Base-by-base conservation (phyloP, 257 asterid species). In the Ligustrum vulgare region DNA sequence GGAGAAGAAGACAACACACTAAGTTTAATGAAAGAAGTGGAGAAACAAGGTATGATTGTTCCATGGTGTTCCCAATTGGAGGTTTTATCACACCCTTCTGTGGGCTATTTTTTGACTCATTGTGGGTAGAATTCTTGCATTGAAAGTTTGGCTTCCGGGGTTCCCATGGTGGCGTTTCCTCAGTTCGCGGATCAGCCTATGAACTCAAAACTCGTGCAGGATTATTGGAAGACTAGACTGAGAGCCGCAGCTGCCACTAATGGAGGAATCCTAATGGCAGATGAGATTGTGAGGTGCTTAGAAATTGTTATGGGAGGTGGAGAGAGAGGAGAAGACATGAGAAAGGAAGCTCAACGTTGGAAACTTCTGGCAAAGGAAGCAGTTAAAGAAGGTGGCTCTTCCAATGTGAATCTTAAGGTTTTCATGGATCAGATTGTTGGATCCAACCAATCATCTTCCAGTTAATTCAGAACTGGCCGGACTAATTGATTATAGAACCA, bases 171-270 rank as follows among this genome's bases (percentile, higher is more conserved):
- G 74, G 72, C 76, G n/a, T 33, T 86, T 60, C 93, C 91, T 0
- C 84, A 70, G 2, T 89, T 91, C 91, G 69, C 75, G 0, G 93
- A 89, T 71, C 93, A 89, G 37, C 8, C 35, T 0, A 83, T 86
- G 33, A 89, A 89, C 4, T 87, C 90, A 1, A 87, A 87, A 56
- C 76, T 89, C 5, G 37, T 87, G 56, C 81, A 87, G 67, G 91
- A 89, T 66, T 74, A 45, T 4, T 83, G 91, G 91, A 77, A 62
- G 78, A 81, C 66, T 6, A 90, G 93, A 8, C 49, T 84, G 35
- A 86, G 83, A 45, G 82, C 75, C 1, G 35, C 22, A 0, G 67
- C 49, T 41, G 69, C 22, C 5, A 70, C 33, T 11, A 31, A 49
- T 28, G 78, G 22, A 12, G 83, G 80, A 4, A 33, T 71, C 6